Evolutionary conservation across 805 yeast genomes (phyloP), one percentile per base, ranked within the genome.

Genomic region (Nakazawaea ambrosiae): DNA sequence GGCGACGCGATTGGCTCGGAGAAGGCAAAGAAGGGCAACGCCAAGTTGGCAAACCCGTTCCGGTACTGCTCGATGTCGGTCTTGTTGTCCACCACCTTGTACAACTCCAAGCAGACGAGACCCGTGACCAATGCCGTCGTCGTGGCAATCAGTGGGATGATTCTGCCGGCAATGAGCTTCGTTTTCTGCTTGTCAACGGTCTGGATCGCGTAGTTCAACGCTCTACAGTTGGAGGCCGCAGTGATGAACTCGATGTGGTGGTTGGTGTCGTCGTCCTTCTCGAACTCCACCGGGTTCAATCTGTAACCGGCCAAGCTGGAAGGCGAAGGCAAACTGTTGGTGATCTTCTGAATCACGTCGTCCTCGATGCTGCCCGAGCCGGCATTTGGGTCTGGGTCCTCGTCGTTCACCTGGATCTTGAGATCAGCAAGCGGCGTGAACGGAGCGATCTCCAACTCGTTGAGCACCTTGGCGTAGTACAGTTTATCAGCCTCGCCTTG

Each of bases 61-160:
- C 86, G 89, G 64, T 79, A 89, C 47, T 80, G 78, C 57, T 89
- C 97, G 48, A 90, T 72, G 48, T 80, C 78, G 27, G 68, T 72
- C 53, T 81, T 77, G 12, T 73, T 73, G 52, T 81, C 94, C 31
- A 78, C 85, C 45, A 92, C 90, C 66, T 92, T 92, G 68, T 85
- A 84, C 41, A 90, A 68, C 63, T 92, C 99, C 48, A 92, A 65
- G 52, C 94, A 85, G 18, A 88, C 94, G 52, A 92, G 69, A 33
- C 99, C 99, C 5, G 98, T 86, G 17, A 92, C 98, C 49, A 89
- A 66, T 8, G 97, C 95, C n/a, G 99, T 92, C 1, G 99, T 92
- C 2, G 99, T 92, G 26, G 98, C 98, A 66, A 92, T 92, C 16
- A 98, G 98, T 12, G 99, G 99, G 48, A 92, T 92, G 48, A 92